Evolutionary conservation across 441 rosid species (phyloP), one percentile per base, ranked within the genome.

Genomic region (Brassica hybrid): DNA sequence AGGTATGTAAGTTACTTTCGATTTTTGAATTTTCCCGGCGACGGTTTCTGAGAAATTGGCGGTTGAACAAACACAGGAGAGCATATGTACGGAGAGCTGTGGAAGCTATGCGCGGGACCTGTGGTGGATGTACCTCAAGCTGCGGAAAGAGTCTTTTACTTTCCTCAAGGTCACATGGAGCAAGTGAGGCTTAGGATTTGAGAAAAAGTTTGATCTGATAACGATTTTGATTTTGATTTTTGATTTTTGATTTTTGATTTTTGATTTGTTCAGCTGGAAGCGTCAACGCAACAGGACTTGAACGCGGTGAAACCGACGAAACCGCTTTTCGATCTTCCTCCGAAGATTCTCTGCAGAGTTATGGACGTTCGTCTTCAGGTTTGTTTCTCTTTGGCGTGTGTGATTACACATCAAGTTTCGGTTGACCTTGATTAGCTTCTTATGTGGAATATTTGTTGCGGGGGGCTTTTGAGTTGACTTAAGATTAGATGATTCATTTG

Each of bases 101-200:
- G 93, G 93, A 85, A 84, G 63, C 79, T 84, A 41, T 87, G 91
- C 65, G 90, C 93, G 18, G 93, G 93, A 9, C 91, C 93, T 56
- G 68, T 89, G 4, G 90, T 89, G 21, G 89, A 85, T 67, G 85
- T 88, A 69, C 93, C 93, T 34, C 86, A 76, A 71, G 45, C 19
- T 71, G 72, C 45, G n/a, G 86, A 87, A 73, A 82, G 81, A 68
- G 91, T 89, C 13, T 87, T 58, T 79, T 89, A 89, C 69, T 86
- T 89, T 54, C 91, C 91, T 45, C 93, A 89, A 80, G 93, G 93
- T 5, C 93, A 89, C 82, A 89, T 89, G 91, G 93, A 89, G 58
- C 93, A 89, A 82, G 93, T 79, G 72, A 72, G 81, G 52, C n/a
- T n/a, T n/a, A n/a, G n/a, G n/a, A n/a, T n/a, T n/a, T n/a, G n/a